phyloP scores from a whole-genome alignment of 2,329 filamentous ascomycete genomes.

The Penicillium sp. region DNA sequence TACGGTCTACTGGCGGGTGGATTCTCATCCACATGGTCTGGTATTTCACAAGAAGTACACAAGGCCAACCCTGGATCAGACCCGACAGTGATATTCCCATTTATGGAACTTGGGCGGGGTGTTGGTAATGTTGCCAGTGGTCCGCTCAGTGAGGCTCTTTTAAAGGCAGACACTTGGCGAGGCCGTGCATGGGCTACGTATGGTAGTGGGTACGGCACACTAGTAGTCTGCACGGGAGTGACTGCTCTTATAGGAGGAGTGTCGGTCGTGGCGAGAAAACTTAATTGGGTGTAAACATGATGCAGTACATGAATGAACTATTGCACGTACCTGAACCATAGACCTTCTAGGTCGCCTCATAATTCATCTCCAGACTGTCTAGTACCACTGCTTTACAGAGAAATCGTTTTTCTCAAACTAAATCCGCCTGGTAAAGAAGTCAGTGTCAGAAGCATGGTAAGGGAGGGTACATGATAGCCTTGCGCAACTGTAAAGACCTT shows the following conservation, averaged over 20 bases:
- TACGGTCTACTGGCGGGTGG: conserved; percentile 19
- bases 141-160: conserved; percentile 17
- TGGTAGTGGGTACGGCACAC: conserved; percentile 18
- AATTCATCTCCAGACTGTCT: conserved; percentile 24
- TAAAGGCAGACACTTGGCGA: conserved; percentile 13
- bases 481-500: conserved; percentile 55
- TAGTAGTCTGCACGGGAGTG: conserved; percentile 18
- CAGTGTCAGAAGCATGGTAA: conserved; percentile 37
- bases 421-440: conserved; percentile 40
- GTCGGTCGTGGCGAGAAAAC: conserved; percentile 10
- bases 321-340: too few relatives aligned
- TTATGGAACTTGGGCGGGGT: conserved; percentile 20
- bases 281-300: conserved; percentile 15
- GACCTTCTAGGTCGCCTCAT: too few relatives aligned
- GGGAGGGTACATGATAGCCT: conserved; percentile 37
- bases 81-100: conserved; percentile 19
- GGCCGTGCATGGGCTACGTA: conserved; percentile 13
- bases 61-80: conserved; percentile 14
- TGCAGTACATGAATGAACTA: background rate
- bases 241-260: conserved; percentile 18
- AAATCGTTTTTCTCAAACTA: conserved; percentile 29
- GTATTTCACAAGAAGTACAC: conserved; percentile 16
- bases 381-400: conserved; percentile 26
- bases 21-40: conserved; percentile 21
- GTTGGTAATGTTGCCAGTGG: conserved; percentile 21